phyloP scores from a whole-genome alignment of 2,329 filamentous ascomycete species.

The Alternaria viburni region DNA sequence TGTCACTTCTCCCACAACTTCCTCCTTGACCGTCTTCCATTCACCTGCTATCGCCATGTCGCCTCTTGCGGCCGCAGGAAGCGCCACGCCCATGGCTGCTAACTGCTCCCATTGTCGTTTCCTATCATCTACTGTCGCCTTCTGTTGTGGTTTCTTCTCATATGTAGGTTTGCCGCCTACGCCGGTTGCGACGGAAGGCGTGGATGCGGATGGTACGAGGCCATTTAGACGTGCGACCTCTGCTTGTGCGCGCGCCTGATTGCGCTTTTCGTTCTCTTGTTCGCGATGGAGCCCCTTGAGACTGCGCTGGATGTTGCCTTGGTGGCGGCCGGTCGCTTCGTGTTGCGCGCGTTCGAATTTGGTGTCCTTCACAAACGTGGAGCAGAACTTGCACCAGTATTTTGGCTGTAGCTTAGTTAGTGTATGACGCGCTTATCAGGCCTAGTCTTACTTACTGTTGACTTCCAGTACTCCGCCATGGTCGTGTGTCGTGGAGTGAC shows the following conservation, averaged over 20 bases:
- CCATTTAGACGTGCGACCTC: conserved; percentile 88
- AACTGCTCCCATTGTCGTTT: conserved; percentile 88
- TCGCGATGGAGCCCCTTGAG: conserved; percentile 85
- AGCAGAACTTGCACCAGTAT: conserved; percentile 99
- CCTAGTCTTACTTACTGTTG: conserved; percentile 63
- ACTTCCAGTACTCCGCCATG: conserved; percentile 99
- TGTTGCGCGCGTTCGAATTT: conserved; percentile 88
- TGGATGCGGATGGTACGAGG: conserved; percentile 62
- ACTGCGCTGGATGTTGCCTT: conserved; percentile 85
- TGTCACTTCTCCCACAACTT: conserved; percentile 51
- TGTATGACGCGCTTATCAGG: background rate
- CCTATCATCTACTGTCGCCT: conserved; percentile 68
- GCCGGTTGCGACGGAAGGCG: conserved; percentile 40
- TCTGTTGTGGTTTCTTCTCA: conserved; percentile 48
- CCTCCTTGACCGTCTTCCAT: conserved; percentile 73
- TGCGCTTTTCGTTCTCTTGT: conserved; percentile 79
- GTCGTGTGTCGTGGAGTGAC: background rate
- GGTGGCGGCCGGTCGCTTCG: conserved; percentile 84
- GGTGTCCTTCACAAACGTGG: conserved; percentile 87
- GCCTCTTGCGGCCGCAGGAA: conserved; percentile 77
- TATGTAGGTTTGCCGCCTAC: conserved; percentile 30
- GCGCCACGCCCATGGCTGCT: conserved; percentile 81
- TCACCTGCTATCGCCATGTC: conserved; percentile 89
- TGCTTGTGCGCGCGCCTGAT: conserved; percentile 80
- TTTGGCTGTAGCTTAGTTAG: conserved; percentile 63